These are phyloP conservation scores for Nemania sp. DNA, from an alignment of 2,329 filamentous ascomycete species.

Conservation along the genomic window DNA sequence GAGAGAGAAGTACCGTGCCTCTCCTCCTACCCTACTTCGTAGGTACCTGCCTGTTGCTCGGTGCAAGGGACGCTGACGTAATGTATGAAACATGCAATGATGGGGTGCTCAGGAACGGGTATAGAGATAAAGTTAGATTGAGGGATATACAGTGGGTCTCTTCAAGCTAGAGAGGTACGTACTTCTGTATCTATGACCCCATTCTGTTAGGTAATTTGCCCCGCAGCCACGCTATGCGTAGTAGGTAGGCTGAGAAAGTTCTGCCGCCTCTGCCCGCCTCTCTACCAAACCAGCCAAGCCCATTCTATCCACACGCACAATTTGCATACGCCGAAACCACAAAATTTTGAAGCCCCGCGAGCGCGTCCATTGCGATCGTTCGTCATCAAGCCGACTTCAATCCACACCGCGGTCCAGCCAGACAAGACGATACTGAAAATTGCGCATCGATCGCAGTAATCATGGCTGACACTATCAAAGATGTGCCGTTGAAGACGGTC, in stretches of 20 bases:
- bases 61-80: no score
- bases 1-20: no score
- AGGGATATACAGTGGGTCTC: no score
- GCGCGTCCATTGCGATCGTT: slow-evolving; percentile 23
- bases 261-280: slow-evolving; percentile 30
- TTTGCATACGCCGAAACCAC: slow-evolving; percentile 36
- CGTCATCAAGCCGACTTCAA: slow-evolving; percentile 17
- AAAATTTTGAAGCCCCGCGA: slow-evolving; percentile 35
- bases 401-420: slow-evolving; percentile 11
- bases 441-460: slow-evolving; percentile 33
- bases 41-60: no score
- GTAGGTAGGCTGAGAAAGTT: slow-evolving; percentile 6
- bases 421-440: background rate
- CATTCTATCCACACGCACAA: slow-evolving; percentile 33
- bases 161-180: no score
- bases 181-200: background rate
- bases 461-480: slow-evolving; percentile 65
- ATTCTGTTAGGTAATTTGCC: background rate
- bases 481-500: slow-evolving; percentile 78
- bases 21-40: no score
- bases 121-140: no score
- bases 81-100: no score
- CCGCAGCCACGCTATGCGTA: background rate
- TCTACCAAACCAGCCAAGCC: slow-evolving; percentile 1
- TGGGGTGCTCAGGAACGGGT: no score